A percentile compares a stretch with the other conserved stretches of the same genome.
Conservation (phyloP, 1,284 basidiomycete species). For the Papiliotrema fonsecae region DNA sequence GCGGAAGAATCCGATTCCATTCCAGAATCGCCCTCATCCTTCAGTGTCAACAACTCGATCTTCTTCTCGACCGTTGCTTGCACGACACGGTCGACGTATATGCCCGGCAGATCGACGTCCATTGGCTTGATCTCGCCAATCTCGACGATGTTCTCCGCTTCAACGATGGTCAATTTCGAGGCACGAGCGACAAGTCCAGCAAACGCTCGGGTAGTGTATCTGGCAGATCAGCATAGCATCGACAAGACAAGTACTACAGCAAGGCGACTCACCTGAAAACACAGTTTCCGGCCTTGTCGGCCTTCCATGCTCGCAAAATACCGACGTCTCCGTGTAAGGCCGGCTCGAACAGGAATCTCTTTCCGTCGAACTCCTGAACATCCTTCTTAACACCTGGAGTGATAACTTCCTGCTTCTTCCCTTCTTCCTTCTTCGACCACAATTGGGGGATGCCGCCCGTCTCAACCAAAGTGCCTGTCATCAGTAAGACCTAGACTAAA, state of each 20-base stretch:
- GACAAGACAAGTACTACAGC: too few species aligned
- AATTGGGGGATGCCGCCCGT: constrained; percentile 59
- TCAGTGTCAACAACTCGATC: constrained; percentile 66
- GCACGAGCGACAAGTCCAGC: constrained; percentile 80
- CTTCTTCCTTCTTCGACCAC: constrained; percentile 27
- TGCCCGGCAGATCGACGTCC: constrained; percentile 72
- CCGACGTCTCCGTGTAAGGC: constrained; percentile 83
- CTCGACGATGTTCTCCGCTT: constrained; percentile 90
- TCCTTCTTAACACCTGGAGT: constrained; percentile 74
- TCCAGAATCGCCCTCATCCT: constrained; percentile 30
- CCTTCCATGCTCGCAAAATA: constrained; percentile 91
- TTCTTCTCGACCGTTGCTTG: constrained; percentile 69
- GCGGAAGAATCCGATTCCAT: constrained; percentile 13
- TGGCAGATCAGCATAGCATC: too few species aligned
- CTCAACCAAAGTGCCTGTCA: constrained; percentile 66
- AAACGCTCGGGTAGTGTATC: constrained; percentile 87
- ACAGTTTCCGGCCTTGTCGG: constrained; percentile 81
- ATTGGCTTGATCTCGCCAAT: constrained; percentile 77
- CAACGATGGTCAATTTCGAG: constrained; percentile 85
- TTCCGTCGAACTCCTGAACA: constrained; percentile 70
- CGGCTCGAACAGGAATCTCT: constrained; percentile 80
- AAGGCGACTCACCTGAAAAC: constrained; percentile 71
- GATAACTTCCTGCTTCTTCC: constrained; percentile 51
- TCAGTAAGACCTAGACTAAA: constrained; percentile 18
- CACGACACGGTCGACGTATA: constrained; percentile 84